phyloP scores from a whole-genome alignment of 192 early-diverging fungal species.

The Coemansia sp. region DNA sequence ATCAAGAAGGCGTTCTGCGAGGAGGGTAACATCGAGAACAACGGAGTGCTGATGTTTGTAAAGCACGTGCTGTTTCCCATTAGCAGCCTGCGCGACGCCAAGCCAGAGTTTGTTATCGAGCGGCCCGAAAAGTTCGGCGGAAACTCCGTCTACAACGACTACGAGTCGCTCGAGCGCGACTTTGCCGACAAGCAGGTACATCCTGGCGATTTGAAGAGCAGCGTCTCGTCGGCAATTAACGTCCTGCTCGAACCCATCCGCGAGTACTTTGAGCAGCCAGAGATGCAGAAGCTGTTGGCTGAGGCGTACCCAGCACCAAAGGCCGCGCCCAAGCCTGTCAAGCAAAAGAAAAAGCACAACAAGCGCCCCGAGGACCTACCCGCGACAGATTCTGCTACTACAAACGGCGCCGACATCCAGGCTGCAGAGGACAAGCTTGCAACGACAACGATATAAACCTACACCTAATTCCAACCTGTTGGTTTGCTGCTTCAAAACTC shows the following conservation, averaged over 20 bases:
- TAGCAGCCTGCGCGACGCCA: slow-evolving; percentile 63
- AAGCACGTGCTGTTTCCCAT: slow-evolving; percentile 91
- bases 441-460: slow-evolving; percentile 20
- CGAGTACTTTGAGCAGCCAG: slow-evolving; percentile 69
- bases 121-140: slow-evolving; percentile 94
- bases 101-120: slow-evolving; percentile 62
- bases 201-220: slow-evolving; percentile 93
- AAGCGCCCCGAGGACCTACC: slow-evolving; percentile 29
- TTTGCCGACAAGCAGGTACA: slow-evolving; percentile 87
- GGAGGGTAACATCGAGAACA: slow-evolving; percentile 88
- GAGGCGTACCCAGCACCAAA: slow-evolving; percentile 81
- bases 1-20: slow-evolving; percentile 97
- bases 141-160: slow-evolving; percentile 71
- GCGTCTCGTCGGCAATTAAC: slow-evolving; percentile 82
- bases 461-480: too few species aligned
- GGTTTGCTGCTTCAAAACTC: too few species aligned
- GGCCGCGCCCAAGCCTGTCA: slow-evolving; percentile 59
- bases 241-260: slow-evolving; percentile 86
- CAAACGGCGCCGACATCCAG: slow-evolving; percentile 1
- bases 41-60: slow-evolving; percentile 90
- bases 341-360: slow-evolving; percentile 63
- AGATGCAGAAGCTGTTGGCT: slow-evolving; percentile 71
- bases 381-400: not conserved
- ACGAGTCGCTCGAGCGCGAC: slow-evolving; percentile 77
- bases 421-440: slow-evolving; percentile 29